Evolutionary conservation across 1,284 basidiomycete species (phyloP).

Genomic region (Wallemia mellicola): DNA sequence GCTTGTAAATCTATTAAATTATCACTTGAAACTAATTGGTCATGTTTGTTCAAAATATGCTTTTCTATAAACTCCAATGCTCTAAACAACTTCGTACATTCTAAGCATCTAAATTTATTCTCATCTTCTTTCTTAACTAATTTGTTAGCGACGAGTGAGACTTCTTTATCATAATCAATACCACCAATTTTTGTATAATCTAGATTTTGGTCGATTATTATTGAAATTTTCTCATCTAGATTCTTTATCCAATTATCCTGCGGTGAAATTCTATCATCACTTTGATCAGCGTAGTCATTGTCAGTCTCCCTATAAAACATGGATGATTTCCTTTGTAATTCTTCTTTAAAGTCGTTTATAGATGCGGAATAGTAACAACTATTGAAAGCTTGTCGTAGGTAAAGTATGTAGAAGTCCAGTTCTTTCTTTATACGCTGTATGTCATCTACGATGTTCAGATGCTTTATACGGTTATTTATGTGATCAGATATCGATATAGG

Average conservation of each 20-base stretch:
- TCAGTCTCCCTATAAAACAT: conserved; percentile 9
- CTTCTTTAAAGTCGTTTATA: conserved; percentile 65
- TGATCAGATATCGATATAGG: conserved; percentile 9
- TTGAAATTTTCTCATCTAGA: background rate
- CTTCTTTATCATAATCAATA: conserved; percentile 25
- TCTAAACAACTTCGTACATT: conserved; percentile 80
- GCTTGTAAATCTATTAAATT: conserved; percentile 8
- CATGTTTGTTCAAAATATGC: conserved; percentile 13
- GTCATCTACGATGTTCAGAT: background rate
- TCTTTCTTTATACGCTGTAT: conserved; percentile 29
- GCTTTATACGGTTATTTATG: conserved; percentile 7
- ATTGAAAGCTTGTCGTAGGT: conserved; percentile 53
- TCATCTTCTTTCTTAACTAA: conserved; percentile 77
- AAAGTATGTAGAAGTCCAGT: conserved; percentile 55
- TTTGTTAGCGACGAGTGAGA: conserved; percentile 40
- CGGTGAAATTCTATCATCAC: conserved; percentile 11
- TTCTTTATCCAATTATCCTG: background rate
- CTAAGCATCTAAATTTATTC: conserved; percentile 78
- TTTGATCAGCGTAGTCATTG: conserved; percentile 26
- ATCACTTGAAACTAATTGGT: conserved; percentile 8
- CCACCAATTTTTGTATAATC: background rate
- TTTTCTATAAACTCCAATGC: conserved; percentile 84
- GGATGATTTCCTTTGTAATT: conserved; percentile 60
- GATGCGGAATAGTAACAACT: conserved; percentile 88
- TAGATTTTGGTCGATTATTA: background rate